Conservation (phyloP, 2,329 filamentous ascomycete genomes). For the Claviceps cyperi region DNA sequence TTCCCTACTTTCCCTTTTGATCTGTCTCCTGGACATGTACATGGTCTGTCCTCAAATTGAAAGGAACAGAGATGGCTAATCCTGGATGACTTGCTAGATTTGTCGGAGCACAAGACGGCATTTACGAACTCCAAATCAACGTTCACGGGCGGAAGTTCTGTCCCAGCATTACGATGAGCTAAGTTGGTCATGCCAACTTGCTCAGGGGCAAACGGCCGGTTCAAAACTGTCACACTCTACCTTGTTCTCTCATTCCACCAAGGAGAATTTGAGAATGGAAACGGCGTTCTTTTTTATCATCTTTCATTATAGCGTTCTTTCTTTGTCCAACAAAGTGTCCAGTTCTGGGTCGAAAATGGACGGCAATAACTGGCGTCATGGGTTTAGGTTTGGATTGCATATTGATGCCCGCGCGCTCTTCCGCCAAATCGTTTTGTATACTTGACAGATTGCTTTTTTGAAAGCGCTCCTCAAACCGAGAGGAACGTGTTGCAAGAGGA, state of each 20-base stretch:
- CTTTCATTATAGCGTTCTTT: background rate
- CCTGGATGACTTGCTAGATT: conserved; percentile 27
- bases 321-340: background rate
- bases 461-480: too few relatives aligned
- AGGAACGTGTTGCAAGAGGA: background rate
- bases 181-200: conserved; percentile 8
- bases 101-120: conserved; percentile 54
- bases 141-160: conserved; percentile 43
- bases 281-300: background rate
- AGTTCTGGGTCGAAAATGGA: background rate
- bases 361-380: conserved; percentile 2
- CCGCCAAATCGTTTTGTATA: background rate
- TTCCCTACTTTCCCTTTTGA: background rate
- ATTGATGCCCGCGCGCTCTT: background rate
- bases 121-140: conserved; percentile 61
- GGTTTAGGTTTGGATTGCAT: background rate
- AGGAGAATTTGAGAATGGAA: background rate
- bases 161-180: conserved; percentile 40
- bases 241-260: too few relatives aligned
- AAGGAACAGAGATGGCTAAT: conserved; percentile 9
- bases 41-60: background rate
- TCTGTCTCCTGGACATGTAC: too few relatives aligned
- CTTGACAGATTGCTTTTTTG: too few relatives aligned
- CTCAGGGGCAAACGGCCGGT: background rate
- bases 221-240: too few relatives aligned